Percentiles rank a stretch among this genome's conserved stretches.
Conservation (phyloP, 1,284 basidiomycete species). For the Cutaneotrichosporon daszewskae region DNA sequence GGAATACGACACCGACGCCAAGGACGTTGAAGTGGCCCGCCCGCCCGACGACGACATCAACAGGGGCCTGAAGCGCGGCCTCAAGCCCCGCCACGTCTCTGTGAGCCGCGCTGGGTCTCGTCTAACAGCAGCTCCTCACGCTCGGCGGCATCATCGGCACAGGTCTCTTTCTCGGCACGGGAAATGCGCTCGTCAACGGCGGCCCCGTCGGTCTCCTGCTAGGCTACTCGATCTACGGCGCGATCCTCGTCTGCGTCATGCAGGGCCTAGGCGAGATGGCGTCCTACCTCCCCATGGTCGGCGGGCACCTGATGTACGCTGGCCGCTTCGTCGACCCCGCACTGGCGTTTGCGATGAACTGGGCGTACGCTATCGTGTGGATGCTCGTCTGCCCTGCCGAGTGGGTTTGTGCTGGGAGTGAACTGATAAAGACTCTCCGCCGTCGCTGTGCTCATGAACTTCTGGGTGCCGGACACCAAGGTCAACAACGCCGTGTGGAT, state of each 20-base stretch:
- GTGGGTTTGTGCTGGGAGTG: too few relatives aligned
- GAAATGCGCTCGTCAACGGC: slow-evolving; percentile 29
- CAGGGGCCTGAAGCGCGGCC: slow-evolving; percentile 22
- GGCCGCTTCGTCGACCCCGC: slow-evolving; percentile 58
- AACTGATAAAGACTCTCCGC: too few relatives aligned
- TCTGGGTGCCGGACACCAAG: slow-evolving; percentile 57
- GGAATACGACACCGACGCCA: too few relatives aligned
- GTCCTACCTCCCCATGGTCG: slow-evolving; percentile 50
- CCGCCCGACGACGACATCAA: too few relatives aligned
- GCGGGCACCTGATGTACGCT: slow-evolving; percentile 72
- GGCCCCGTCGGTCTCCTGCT: slow-evolving; percentile 41
- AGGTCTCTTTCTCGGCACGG: slow-evolving; percentile 8
- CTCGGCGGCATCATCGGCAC: slow-evolving; percentile 42
- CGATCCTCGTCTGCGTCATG: slow-evolving; percentile 45
- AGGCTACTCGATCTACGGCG: slow-evolving; percentile 31
- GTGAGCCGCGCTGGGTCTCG: slow-evolving; percentile 31
- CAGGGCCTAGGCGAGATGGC: slow-evolving; percentile 47
- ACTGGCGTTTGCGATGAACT: slow-evolving; percentile 73
- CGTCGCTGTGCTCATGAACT: slow-evolving; percentile 66
- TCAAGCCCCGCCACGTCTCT: slow-evolving; percentile 29
- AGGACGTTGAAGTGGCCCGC: too few relatives aligned
- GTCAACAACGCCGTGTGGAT: slow-evolving; percentile 67
- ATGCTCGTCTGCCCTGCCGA: slow-evolving; percentile 65
- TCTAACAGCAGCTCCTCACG: slow-evolving; percentile 58
- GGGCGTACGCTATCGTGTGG: slow-evolving; percentile 76